Percentiles rank a stretch among this genome's conserved stretches.
Conservation (phyloP, 495 filamentous ascomycete species). For the Cercophora samala region DNA sequence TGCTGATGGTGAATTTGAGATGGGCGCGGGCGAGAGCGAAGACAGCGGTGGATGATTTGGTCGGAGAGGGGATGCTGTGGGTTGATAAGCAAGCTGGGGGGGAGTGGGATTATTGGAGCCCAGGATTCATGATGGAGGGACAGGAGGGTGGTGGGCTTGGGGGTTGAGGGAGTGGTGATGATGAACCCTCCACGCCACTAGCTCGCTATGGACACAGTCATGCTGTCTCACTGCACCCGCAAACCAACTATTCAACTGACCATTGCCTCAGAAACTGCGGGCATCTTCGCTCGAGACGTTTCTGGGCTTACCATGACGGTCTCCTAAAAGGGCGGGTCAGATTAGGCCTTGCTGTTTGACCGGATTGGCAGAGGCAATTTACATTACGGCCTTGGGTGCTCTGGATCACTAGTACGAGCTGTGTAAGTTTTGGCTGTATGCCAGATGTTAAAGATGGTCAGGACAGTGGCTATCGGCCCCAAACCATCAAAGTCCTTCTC, state of each 20-base stretch:
- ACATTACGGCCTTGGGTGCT: no score
- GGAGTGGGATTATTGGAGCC: slow-evolving; percentile 96
- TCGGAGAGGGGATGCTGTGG: slow-evolving; percentile 93
- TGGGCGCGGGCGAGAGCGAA: slow-evolving; percentile 84
- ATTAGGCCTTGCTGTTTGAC: no score
- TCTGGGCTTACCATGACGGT: no score
- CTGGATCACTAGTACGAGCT: no score
- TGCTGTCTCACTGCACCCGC: neutral
- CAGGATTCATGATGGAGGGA: slow-evolving; percentile 53
- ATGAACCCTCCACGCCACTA: neutral
- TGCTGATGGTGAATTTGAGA: slow-evolving; percentile 84
- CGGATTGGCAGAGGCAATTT: no score
- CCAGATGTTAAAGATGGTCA: no score
- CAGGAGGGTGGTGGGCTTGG: slow-evolving; percentile 15
- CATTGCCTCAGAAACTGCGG: neutral
- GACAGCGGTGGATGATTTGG: slow-evolving; percentile 84
- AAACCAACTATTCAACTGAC: no score
- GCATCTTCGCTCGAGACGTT: neutral
- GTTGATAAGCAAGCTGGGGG: slow-evolving; percentile 72
- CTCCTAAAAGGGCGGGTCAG: no score
- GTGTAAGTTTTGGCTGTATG: no score
- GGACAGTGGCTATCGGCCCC: no score
- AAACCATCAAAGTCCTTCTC: no score
- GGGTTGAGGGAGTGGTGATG: slow-evolving; percentile 12
- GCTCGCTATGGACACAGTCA: neutral